These are phyloP conservation scores for Brettanomyces custersianus DNA, from an alignment of 805 yeast species.

Conservation along the genomic window DNA sequence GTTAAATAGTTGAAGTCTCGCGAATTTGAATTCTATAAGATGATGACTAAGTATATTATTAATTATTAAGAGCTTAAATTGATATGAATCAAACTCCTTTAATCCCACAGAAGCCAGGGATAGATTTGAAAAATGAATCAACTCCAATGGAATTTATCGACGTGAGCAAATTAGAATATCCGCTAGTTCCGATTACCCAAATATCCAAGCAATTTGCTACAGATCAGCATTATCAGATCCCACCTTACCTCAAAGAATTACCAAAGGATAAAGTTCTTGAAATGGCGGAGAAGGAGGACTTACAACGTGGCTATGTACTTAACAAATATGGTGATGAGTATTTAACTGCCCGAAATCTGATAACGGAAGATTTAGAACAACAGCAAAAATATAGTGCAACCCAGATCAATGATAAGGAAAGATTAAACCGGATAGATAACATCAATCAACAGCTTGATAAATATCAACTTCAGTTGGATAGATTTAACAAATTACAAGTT, in stretches of 20 bases:
- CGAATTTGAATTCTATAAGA: too few relatives aligned
- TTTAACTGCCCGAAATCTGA: constrained; percentile 6
- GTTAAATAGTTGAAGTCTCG: too few relatives aligned
- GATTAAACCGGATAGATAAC: constrained; percentile 12
- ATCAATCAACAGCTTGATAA: constrained; percentile 17
- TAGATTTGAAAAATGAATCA: too few relatives aligned
- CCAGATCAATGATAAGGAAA: constrained; percentile 17
- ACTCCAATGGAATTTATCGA: background rate
- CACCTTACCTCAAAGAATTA: constrained; percentile 17
- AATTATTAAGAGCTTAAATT: too few relatives aligned
- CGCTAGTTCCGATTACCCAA: constrained; percentile 14
- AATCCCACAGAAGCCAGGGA: constrained; percentile 1
- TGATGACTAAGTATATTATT: too few relatives aligned
- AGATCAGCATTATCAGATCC: constrained; percentile 7
- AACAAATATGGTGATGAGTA: constrained; percentile 9
- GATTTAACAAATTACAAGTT: constrained; percentile 17
- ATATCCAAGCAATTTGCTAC: constrained; percentile 1
- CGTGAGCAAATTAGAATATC: constrained; percentile 14
- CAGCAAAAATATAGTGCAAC: constrained; percentile 28
- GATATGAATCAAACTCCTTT: too few relatives aligned
- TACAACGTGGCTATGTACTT: constrained; percentile 14
- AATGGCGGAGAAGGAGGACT: constrained; percentile 9
- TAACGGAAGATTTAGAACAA: constrained; percentile 27
- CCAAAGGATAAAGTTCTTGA: constrained; percentile 15
- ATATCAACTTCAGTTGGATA: constrained; percentile 12